phyloP scores from a whole-genome alignment of 192 early-diverging fungal genomes.

The Umbelopsis sp. region DNA sequence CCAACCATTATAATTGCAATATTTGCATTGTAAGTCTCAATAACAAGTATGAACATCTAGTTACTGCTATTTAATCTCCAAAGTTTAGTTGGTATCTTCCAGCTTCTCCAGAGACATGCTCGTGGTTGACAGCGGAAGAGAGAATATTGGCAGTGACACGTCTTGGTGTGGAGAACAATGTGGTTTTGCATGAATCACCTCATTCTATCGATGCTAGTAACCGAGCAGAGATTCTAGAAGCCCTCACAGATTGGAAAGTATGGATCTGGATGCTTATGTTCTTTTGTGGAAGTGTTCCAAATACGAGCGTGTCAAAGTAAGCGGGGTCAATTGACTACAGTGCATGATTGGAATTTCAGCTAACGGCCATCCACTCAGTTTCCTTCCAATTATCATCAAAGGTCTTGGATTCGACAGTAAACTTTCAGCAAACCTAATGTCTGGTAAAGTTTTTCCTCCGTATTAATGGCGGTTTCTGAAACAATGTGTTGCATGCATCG shows the following conservation, averaged over 20 bases:
- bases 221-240: constrained; percentile 22
- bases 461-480: no score
- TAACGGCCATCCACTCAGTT: constrained; percentile 12
- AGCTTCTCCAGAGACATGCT: constrained; percentile 23
- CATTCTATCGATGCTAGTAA: constrained; percentile 26
- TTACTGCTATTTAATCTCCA: no score
- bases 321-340: background rate
- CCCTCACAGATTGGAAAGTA: constrained; percentile 34
- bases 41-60: no score
- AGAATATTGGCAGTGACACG: constrained; percentile 15
- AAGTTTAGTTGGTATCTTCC: constrained; percentile 30
- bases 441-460: constrained; percentile 13
- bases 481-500: background rate
- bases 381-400: constrained; percentile 33
- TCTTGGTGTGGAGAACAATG: constrained; percentile 5
- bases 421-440: constrained; percentile 37
- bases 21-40: constrained; percentile 26
- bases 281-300: constrained; percentile 41
- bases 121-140: constrained; percentile 22
- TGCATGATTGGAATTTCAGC: background rate
- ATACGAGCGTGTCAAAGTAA: constrained; percentile 40
- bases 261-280: constrained; percentile 41
- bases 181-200: constrained; percentile 10
- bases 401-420: constrained; percentile 35
- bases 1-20: constrained; percentile 30